Conservation (phyloP, 176 grass and related monocot species). For the maize (Zea mays) region Zm-B73-REFERENCE-NAM-5.0 NC_050096.1:103243501-103244000, state of each 20-base stretch:
- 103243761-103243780: slow-evolving; percentile 39
- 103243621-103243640: no score
- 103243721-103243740: slow-evolving; percentile 1
- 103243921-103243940: background rate
- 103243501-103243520: slow-evolving; percentile 2
- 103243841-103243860: slow-evolving; percentile 51
- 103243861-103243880: slow-evolving; percentile 49
- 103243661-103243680: background rate
- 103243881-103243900: slow-evolving; percentile 15
- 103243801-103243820: slow-evolving; percentile 9
- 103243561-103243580: no score
- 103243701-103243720: background rate
- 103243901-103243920: slow-evolving; percentile 13
- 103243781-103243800: slow-evolving; percentile 26
- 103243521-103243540: no score
- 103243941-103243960: background rate
- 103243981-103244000: background rate
- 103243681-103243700: background rate
- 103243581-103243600: background rate
- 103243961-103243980: background rate
- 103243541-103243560: no score
- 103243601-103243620: background rate
- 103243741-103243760: background rate
- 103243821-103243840: slow-evolving; percentile 29
- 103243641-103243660: background rate